phyloP scores from a whole-genome alignment of 805 yeast genomes.

The Saccharomycopsis microspora region DNA sequence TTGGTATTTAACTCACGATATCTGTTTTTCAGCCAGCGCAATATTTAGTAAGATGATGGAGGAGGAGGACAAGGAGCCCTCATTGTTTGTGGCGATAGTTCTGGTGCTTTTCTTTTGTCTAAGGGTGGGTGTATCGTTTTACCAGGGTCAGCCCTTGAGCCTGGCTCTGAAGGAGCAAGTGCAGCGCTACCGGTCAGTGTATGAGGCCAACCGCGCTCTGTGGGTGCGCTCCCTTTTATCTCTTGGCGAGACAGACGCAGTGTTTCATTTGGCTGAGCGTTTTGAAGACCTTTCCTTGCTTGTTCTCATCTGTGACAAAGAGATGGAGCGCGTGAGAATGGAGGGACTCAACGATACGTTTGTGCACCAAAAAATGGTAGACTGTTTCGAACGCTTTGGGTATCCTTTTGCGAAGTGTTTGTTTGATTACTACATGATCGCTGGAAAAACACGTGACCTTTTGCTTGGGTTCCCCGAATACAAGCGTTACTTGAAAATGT shows the following conservation, averaged over 20 bases:
- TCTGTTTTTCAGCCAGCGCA: slow-evolving; percentile 8
- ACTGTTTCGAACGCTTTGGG: slow-evolving; percentile 50
- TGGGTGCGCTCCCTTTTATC: slow-evolving; percentile 56
- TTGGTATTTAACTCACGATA: slow-evolving; percentile 10
- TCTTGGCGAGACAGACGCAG: slow-evolving; percentile 39
- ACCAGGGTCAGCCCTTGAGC: slow-evolving; percentile 15
- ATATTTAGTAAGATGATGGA: neutral
- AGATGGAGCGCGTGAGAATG: slow-evolving; percentile 22
- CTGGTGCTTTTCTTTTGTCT: slow-evolving; percentile 31
- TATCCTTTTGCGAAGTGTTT: slow-evolving; percentile 57
- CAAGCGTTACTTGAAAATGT: slow-evolving; percentile 34
- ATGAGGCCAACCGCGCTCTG: slow-evolving; percentile 23
- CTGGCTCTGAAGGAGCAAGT: slow-evolving; percentile 18
- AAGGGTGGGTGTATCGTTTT: slow-evolving; percentile 27
- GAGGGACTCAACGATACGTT: slow-evolving; percentile 17
- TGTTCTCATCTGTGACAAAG: slow-evolving; percentile 40
- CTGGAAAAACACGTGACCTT: slow-evolving; percentile 40
- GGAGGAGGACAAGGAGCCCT: too few relatives aligned
- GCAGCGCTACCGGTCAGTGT: slow-evolving; percentile 18
- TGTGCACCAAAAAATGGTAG: slow-evolving; percentile 25
- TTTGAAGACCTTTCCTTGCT: slow-evolving; percentile 57
- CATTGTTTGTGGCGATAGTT: slow-evolving; percentile 21
- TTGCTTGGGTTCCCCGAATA: slow-evolving; percentile 47
- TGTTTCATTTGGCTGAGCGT: slow-evolving; percentile 51
- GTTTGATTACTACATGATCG: slow-evolving; percentile 44